A percentile compares a stretch with the other conserved stretches of the same genome.
These are phyloP conservation scores for Fusarium algeriense DNA, from an alignment of 2,329 filamentous ascomycete genomes.

Conservation along the genomic window DNA sequence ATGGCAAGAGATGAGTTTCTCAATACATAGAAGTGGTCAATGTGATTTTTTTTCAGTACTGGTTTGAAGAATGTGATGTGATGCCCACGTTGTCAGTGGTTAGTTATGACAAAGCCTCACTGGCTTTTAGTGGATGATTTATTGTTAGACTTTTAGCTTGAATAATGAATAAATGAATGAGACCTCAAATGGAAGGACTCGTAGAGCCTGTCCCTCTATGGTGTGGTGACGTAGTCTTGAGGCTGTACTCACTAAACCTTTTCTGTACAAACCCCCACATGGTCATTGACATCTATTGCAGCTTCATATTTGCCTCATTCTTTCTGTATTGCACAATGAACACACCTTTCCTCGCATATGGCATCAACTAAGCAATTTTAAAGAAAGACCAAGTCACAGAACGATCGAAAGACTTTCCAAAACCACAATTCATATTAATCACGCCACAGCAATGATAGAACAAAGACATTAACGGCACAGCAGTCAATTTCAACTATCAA, in stretches of 20 bases:
- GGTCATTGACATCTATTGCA: background rate
- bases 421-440: too few species aligned
- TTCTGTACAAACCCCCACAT: constrained; percentile 17
- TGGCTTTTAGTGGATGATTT: background rate
- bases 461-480: background rate
- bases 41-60: background rate
- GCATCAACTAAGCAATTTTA: accelerated
- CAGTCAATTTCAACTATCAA: constrained; percentile 42
- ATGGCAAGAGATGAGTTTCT: background rate
- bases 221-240: constrained; percentile 31
- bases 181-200: background rate
- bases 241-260: constrained; percentile 25
- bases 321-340: background rate
- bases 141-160: background rate
- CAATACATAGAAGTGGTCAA: background rate
- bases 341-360: background rate
- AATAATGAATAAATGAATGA: constrained; percentile 1
- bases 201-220: background rate
- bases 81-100: background rate
- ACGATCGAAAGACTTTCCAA: accelerated
- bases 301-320: background rate
- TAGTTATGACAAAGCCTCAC: background rate
- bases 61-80: background rate
- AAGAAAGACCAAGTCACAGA: too few species aligned
- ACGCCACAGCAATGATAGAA: too few species aligned